phyloP scores from a whole-genome alignment of 345 rosid species.

The Hevea brasiliensis region DNA sequence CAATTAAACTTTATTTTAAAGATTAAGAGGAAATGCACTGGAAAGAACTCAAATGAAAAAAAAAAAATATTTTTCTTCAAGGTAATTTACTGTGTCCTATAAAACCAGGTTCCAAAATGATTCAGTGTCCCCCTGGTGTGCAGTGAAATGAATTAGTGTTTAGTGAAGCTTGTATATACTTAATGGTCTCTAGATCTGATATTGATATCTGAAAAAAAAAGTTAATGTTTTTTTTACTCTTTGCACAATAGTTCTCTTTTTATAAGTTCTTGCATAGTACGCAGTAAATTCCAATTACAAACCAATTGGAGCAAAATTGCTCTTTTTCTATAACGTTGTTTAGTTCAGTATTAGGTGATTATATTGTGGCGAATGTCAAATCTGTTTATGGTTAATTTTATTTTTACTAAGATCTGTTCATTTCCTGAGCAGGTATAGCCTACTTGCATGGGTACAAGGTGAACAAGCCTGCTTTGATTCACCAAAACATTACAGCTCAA shows the following conservation, averaged over 20 bases:
- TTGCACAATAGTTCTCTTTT: no score
- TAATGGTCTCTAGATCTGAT: not conserved
- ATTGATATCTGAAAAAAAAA: not conserved
- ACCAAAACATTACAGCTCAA: constrained; percentile 29
- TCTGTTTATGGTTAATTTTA: not conserved
- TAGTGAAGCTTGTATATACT: not conserved
- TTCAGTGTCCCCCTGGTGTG: not conserved
- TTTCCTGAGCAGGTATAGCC: constrained; percentile 25
- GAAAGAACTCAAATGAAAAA: not conserved
- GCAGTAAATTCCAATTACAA: not conserved
- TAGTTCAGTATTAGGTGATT: not conserved
- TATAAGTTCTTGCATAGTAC: not conserved
- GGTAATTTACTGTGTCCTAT: no score
- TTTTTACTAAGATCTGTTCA: not conserved
- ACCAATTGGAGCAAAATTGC: no score
- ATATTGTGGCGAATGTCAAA: not conserved
- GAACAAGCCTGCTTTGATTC: constrained; percentile 27
- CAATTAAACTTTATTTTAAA: not conserved
- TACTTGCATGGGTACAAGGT: constrained; percentile 23
- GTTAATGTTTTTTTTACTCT: not conserved
- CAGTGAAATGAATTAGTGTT: not conserved
- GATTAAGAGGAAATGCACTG: not conserved
- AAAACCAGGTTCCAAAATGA: no score
- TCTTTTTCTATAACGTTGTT: constrained; percentile 6
- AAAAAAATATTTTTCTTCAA: no score